Conservation (phyloP, 371 early-diverging fungal species). For the Parasitella parasitica region DNA sequence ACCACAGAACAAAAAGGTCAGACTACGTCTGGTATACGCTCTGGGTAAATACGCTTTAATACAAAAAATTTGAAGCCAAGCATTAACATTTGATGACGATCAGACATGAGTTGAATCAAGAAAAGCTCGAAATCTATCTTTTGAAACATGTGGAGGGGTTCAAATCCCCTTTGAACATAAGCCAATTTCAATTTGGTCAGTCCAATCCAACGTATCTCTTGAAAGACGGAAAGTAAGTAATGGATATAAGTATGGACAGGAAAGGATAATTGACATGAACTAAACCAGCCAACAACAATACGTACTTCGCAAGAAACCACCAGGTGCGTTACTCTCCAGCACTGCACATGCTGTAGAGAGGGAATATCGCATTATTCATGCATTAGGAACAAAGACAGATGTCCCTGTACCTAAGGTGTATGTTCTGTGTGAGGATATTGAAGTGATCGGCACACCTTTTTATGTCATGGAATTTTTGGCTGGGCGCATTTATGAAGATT, state of each 20-base stretch:
- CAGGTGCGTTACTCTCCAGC: slow-evolving; percentile 79
- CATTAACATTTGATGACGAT: background rate
- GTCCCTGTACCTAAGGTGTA: slow-evolving; percentile 92
- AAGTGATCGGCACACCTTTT: slow-evolving; percentile 88
- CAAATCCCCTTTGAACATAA: slow-evolving; percentile 62
- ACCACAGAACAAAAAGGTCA: slow-evolving; percentile 17
- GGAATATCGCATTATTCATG: slow-evolving; percentile 81
- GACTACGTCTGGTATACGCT: slow-evolving; percentile 34
- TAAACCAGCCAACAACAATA: slow-evolving; percentile 52
- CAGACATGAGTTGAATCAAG: slow-evolving; percentile 68
- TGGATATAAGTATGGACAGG: background rate
- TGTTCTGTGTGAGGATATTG: slow-evolving; percentile 76
- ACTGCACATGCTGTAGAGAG: slow-evolving; percentile 93
- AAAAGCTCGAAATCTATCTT: slow-evolving; percentile 60
- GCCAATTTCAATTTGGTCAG: slow-evolving; percentile 88
- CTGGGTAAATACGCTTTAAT: slow-evolving; percentile 25
- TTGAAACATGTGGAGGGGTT: slow-evolving; percentile 52
- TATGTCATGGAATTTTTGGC: slow-evolving; percentile 94
- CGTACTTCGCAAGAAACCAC: slow-evolving; percentile 93
- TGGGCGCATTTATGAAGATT: slow-evolving; percentile 82
- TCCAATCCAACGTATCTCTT: slow-evolving; percentile 90
- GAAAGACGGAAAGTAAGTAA: slow-evolving; percentile 63
- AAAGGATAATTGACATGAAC: background rate
- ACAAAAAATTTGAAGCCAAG: background rate
- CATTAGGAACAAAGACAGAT: slow-evolving; percentile 69